These are phyloP conservation scores for Malassezia psittaci DNA, from an alignment of 1,284 basidiomycete species.

Conservation along the genomic window DNA sequence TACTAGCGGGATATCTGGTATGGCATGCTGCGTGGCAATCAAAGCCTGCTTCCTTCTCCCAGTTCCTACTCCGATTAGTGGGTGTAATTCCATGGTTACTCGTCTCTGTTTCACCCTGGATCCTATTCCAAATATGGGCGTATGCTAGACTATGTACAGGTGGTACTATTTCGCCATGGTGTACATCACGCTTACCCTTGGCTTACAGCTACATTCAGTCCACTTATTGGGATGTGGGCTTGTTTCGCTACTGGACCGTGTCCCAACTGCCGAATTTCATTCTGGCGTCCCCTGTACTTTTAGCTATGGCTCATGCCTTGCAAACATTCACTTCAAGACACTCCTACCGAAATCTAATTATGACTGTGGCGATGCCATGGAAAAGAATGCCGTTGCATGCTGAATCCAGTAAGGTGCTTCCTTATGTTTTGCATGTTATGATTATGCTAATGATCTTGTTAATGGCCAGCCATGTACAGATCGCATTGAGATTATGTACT, in stretches of 20 bases:
- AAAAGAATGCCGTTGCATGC: neutral
- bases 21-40: slow-evolving; percentile 18
- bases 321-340: neutral
- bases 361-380: neutral
- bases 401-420: slow-evolving; percentile 38
- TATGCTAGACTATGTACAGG: slow-evolving; percentile 59
- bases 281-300: slow-evolving; percentile 63
- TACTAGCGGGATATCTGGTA: slow-evolving; percentile 59
- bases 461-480: slow-evolving; percentile 78
- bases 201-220: slow-evolving; percentile 75
- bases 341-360: neutral
- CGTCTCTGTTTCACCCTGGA: slow-evolving; percentile 57
- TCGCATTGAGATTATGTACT: slow-evolving; percentile 67
- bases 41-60: neutral
- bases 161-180: slow-evolving; percentile 56
- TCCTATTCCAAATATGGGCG: slow-evolving; percentile 60
- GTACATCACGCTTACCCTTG: slow-evolving; percentile 55
- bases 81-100: neutral
- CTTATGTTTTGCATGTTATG: slow-evolving; percentile 61
- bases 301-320: neutral
- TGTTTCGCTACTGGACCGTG: slow-evolving; percentile 73
- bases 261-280: slow-evolving; percentile 79
- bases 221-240: slow-evolving; percentile 77
- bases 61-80: neutral
- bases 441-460: slow-evolving; percentile 58